Percentiles rank a stretch among this genome's conserved stretches.
Evolutionary conservation across 2,329 filamentous ascomycete genomes (phyloP).

Genomic region (Colletotrichum tanaceti): DNA sequence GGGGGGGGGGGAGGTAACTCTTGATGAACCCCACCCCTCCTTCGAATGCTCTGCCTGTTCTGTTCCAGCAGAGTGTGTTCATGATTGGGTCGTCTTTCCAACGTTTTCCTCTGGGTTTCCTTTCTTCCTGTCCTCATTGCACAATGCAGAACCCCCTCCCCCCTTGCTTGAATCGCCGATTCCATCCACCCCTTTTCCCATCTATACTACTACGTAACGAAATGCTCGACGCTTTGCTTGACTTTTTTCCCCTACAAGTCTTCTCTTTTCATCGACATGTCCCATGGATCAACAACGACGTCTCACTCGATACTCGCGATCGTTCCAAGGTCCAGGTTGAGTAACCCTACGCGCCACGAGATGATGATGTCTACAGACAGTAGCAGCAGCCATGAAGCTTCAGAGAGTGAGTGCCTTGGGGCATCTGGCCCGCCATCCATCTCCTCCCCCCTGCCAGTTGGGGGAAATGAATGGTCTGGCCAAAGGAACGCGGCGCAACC

Average conservation of each 20-base stretch:
- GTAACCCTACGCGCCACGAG: neutral
- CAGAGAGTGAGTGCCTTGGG: neutral
- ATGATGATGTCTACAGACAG: conserved; percentile 7
- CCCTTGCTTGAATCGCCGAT: conserved; percentile 17
- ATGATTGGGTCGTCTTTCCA: neutral
- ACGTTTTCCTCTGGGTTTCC: neutral
- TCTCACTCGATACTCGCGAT: neutral
- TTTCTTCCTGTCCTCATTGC: too few relatives aligned
- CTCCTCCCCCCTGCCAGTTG: neutral
- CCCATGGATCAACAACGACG: neutral
- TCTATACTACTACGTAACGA: too few relatives aligned
- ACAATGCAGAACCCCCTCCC: too few relatives aligned
- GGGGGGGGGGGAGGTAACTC: too few relatives aligned
- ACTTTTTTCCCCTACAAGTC: neutral
- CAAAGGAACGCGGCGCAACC: conserved; percentile 26
- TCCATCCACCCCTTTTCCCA: neutral
- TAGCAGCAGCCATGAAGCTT: neutral
- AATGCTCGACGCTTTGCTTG: neutral
- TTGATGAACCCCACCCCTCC: too few relatives aligned
- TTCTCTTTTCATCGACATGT: too few relatives aligned
- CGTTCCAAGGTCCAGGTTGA: neutral
- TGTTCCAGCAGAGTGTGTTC: neutral
- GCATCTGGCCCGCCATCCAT: conserved; percentile 1
- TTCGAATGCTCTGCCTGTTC: too few relatives aligned
- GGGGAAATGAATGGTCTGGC: conserved; percentile 20